These are phyloP conservation scores for Pythium myriotylum DNA, from an alignment of 352 stramenopile genomes.

Conservation along the genomic window DNA sequence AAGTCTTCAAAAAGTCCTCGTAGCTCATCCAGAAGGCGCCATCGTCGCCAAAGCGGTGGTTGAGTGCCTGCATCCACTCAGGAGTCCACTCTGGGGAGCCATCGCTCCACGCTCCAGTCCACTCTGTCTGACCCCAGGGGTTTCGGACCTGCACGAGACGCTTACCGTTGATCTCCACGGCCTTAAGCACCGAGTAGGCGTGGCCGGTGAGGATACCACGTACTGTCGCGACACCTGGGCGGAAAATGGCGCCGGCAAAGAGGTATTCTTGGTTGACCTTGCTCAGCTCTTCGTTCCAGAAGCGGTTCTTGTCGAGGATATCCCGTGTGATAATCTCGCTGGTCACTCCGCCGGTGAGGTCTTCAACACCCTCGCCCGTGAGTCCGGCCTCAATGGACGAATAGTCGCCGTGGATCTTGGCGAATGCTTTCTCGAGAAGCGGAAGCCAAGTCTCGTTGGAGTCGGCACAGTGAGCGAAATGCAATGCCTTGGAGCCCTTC, in stretches of 20 bases:
- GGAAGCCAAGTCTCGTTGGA: slow-evolving; percentile 81
- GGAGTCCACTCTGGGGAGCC: slow-evolving; percentile 51
- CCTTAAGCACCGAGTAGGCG: slow-evolving; percentile 58
- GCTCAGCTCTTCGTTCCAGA: slow-evolving; percentile 40
- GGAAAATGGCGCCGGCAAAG: slow-evolving; percentile 36
- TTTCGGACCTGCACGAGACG: slow-evolving; percentile 46
- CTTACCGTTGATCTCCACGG: slow-evolving; percentile 41
- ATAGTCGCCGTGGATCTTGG: slow-evolving; percentile 83
- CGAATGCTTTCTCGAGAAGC: slow-evolving; percentile 88
- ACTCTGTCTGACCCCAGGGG: slow-evolving; percentile 63
- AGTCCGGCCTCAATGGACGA: slow-evolving; percentile 57
- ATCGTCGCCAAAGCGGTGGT: slow-evolving; percentile 52
- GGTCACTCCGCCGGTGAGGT: slow-evolving; percentile 47
- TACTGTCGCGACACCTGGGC: slow-evolving; percentile 15
- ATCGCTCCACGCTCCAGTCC: slow-evolving; percentile 51
- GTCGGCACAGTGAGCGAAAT: slow-evolving; percentile 43
- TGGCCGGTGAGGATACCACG: slow-evolving; percentile 51
- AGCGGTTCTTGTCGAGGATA: slow-evolving; percentile 9
- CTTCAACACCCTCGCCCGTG: slow-evolving; percentile 47
- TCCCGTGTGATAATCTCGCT: slow-evolving; percentile 20
- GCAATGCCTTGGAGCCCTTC: slow-evolving; percentile 39
- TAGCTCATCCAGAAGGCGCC: slow-evolving; percentile 70
- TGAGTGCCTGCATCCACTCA: slow-evolving; percentile 43
- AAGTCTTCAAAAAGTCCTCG: slow-evolving; percentile 42
- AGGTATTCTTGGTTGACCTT: slow-evolving; percentile 46